Evolutionary conservation across 148 eudicot species (phyloP).

Genomic region (Spergularia bocconei): DNA sequence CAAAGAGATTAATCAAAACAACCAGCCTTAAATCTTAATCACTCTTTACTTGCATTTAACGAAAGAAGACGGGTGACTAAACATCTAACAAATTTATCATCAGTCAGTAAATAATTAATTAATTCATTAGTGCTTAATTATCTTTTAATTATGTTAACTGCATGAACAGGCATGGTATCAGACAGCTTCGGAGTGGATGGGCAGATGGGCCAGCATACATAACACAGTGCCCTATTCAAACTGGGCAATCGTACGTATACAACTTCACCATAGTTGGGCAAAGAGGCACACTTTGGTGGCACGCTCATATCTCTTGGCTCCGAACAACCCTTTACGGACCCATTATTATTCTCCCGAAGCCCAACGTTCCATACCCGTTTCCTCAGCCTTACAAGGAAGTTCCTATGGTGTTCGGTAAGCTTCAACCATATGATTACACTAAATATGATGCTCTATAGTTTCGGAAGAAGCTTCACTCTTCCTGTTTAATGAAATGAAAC

Average conservation of each 20-base stretch:
- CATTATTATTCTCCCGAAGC: conserved; percentile 50
- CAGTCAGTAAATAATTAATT: neutral
- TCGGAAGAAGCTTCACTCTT: conserved; percentile 11
- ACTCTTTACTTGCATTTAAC: conserved; percentile 13
- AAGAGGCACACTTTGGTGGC: conserved; percentile 60
- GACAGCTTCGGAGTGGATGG: conserved; percentile 56
- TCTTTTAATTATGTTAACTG: neutral
- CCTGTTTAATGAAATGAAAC: neutral
- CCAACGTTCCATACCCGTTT: conserved; percentile 41
- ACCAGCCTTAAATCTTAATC: conserved; percentile 8
- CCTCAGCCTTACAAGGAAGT: conserved; percentile 46
- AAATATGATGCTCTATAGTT: conserved; percentile 27
- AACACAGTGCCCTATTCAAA: conserved; percentile 62
- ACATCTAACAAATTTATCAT: neutral
- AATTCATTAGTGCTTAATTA: neutral
- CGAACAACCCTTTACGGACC: conserved; percentile 55
- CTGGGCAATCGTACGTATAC: conserved; percentile 48
- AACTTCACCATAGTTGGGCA: conserved; percentile 54
- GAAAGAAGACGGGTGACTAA: neutral
- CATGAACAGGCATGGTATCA: conserved; percentile 51
- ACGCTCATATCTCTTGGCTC: conserved; percentile 61
- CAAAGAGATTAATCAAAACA: conserved; percentile 1
- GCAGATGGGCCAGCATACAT: conserved; percentile 63
- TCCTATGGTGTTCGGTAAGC: conserved; percentile 43
- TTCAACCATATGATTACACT: neutral